Evolutionary conservation across 106 monocot genomes (phyloP), one percentile per base, ranked within the genome.

Genomic region (Allium fistulosum): DNA sequence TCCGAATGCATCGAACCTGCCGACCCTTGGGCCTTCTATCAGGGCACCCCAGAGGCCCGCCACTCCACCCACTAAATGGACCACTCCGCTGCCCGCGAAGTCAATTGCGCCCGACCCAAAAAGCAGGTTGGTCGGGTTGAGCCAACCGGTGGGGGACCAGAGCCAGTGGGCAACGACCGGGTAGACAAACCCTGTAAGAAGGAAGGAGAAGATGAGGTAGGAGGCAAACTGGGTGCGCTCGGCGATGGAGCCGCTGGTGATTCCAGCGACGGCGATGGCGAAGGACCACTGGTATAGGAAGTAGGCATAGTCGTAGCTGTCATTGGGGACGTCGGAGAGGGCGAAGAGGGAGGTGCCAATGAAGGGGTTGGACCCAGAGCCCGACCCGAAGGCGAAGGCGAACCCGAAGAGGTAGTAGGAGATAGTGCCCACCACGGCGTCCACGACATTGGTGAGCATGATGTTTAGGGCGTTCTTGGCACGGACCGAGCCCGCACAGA

Each of bases 401-500:
- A 75, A 75, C 51, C 75, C 75, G 15, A 75, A 75, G 10, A 75
- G 68, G 75, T 75, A 75, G 47, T 75, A 75, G 61, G 68, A 75
- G 46, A 75, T n/a, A 47, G 67, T 67, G 18, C 75, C 75, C 22
- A 67, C 68, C 11, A 67, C 68, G 12, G 75, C 75, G 49, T 75
- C 75, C 4, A 75, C 67, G 27, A 75, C 75, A 12, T 75, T 75
- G 62, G 75, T 75, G 68, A 75, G 75, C 75, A 75, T 75, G 68
- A 75, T 75, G 69, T 75, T 95, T 81, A 91, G 72, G 69, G 94
- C 80, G 74, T 94, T 94, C 76, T 94, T 94, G 59, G 87, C 82
- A 2, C 94, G 87, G 63, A 94, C 94, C 22, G 94, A 94, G 4
- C 94, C 94, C 13, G 90, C 94, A 64, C 94, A 94, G 51, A 94